Base-by-base conservation (phyloP, 1,139 yeast genomes). In the Taiozyma sp. region DNA sequence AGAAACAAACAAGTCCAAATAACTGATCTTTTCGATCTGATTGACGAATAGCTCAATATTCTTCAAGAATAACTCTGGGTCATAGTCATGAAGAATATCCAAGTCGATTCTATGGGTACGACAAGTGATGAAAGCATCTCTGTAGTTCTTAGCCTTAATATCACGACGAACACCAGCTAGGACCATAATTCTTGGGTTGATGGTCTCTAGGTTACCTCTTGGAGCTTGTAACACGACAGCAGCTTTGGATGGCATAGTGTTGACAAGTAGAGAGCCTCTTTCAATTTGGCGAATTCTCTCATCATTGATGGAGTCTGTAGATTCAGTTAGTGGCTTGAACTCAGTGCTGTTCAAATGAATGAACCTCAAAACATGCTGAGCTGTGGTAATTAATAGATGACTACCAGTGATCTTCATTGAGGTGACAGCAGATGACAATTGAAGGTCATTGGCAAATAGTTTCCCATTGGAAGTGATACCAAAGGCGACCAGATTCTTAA, bases 141-240 rank as follows among this genome's bases (percentile, higher is more conserved):
- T 74, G 62, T 86, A 95, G 42, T 81, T 71, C 54, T 71, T 72
- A 0, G 71, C 69, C 40, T 76, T 73, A 55, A 95, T 88, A 60
- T 77, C 77, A 46, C 78, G 74, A 59, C 99, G 77, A 19, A 95
- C 95, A 21, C 86, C 95, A 13, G 89, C 77, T 47, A 95, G 73
- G 14, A 93, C 96, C 87, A 93, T 83, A 45, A 93, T 87, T 67
- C 99, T 77, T 11, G 99, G 99, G 62, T 82, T 85, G 34, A 95
- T 86, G 0, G 98, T 90, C 67, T 95, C 99, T 58, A 93, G 72
- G 61, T 95, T 95, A 54, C 99, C 99, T 66, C 99, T 79, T 53
- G 96, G 96, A 4, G 97, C 97, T 68, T 95, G 97, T 50, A 95
- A 73, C 3, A 88, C 83, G 19, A 95, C 90, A 0, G 95, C 80